Conservation (phyloP, 345 rosid genomes). For the Brassica cretica region DNA sequence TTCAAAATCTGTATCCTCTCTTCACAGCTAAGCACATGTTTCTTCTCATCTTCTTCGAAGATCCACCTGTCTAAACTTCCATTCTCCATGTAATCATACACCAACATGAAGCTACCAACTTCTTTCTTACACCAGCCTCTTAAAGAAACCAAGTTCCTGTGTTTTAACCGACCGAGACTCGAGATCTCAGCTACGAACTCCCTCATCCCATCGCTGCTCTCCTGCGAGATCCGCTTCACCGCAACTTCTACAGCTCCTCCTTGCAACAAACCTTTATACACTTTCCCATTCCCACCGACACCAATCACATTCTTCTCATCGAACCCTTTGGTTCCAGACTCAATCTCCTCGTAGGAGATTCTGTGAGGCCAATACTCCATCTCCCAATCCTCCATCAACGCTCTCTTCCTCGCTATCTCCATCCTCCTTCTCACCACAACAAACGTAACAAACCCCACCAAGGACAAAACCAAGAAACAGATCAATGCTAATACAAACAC, state of each 20-base stretch:
- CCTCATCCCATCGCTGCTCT: conserved; percentile 63
- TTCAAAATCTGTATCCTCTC: conserved; percentile 58
- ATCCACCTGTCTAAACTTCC: conserved; percentile 69
- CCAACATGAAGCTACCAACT: conserved; percentile 63
- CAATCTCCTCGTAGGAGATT: conserved; percentile 58
- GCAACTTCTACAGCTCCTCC: conserved; percentile 61
- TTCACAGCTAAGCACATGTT: conserved; percentile 42
- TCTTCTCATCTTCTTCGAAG: conserved; percentile 45
- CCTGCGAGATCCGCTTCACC: conserved; percentile 65
- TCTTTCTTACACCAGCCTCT: conserved; percentile 88
- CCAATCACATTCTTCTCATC: conserved; percentile 70
- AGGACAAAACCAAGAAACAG: conserved; percentile 41
- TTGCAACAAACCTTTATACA: conserved; percentile 65
- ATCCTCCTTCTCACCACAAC: conserved; percentile 49
- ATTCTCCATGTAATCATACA: conserved; percentile 82
- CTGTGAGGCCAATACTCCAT: conserved; percentile 89
- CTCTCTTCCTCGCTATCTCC: conserved; percentile 53
- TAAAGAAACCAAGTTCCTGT: conserved; percentile 62
- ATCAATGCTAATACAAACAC: conserved; percentile 48
- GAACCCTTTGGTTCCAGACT: conserved; percentile 60
- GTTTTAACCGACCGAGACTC: conserved; percentile 72
- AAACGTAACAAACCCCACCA: conserved; percentile 29
- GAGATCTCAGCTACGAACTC: conserved; percentile 74
- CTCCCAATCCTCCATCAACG: conserved; percentile 81
- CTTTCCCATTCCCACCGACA: conserved; percentile 76